phyloP scores from a whole-genome alignment of 345 rosid species.

The Anastatica hierochuntica region DNA sequence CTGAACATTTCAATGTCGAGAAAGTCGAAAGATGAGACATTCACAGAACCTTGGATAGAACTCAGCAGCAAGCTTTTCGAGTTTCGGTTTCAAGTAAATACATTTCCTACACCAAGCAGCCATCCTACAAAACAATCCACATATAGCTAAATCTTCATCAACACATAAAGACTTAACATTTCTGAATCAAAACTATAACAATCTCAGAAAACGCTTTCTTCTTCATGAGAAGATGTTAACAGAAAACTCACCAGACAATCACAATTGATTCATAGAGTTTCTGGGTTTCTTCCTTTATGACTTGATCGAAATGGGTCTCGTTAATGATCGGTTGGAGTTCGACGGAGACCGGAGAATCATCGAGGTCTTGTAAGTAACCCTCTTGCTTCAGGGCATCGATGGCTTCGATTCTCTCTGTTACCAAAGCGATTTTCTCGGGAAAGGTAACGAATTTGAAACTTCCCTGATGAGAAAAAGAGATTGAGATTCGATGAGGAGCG shows the following conservation, averaged over 20 bases:
- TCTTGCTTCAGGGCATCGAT: slow-evolving; percentile 22
- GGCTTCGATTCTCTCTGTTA: slow-evolving; percentile 16
- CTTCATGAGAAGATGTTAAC: no score
- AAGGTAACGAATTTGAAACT: background rate
- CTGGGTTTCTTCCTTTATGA: slow-evolving; percentile 68
- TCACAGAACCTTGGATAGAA: no score
- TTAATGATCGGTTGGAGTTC: slow-evolving; percentile 44
- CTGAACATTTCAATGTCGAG: no score
- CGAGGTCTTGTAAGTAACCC: background rate
- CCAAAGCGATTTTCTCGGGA: background rate
- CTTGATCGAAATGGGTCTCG: slow-evolving; percentile 65
- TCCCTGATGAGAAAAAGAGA: background rate
- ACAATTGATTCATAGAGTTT: slow-evolving; percentile 51
- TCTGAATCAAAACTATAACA: no score
- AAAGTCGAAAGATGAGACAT: no score
- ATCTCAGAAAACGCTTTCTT: no score
- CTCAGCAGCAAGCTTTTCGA: no score
- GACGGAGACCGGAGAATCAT: slow-evolving; percentile 53
- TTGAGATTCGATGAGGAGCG: slow-evolving; percentile 11
- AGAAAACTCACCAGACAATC: slow-evolving; percentile 56
- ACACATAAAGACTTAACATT: no score
- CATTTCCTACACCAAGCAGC: no score
- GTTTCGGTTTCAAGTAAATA: no score
- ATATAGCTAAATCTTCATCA: no score
- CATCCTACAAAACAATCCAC: no score